These are phyloP conservation scores for Calocybe cyanea DNA, from an alignment of 768 basidiomycete genomes.

Conservation along the genomic window DNA sequence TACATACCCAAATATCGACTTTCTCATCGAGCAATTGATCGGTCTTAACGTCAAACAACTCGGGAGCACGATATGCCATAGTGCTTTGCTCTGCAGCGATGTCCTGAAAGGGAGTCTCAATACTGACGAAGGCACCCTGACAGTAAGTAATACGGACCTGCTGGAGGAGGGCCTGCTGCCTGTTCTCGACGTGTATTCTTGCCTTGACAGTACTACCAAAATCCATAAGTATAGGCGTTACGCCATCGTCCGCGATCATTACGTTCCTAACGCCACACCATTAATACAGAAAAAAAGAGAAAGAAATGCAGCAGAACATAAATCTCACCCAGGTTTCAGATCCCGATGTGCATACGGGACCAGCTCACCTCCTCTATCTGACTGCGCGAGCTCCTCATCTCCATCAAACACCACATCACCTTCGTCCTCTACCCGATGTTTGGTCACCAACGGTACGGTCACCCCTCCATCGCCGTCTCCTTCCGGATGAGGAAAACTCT, in stretches of 20 bases:
- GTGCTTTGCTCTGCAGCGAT: conserved; percentile 97
- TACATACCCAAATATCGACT: conserved; percentile 93
- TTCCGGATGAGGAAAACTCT: conserved; percentile 72
- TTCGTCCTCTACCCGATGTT: conserved; percentile 45
- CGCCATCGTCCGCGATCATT: conserved; percentile 93
- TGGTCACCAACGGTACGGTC: conserved; percentile 60
- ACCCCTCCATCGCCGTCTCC: conserved; percentile 64
- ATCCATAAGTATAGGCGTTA: conserved; percentile 92
- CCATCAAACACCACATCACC: conserved; percentile 74
- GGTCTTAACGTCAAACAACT: conserved; percentile 96
- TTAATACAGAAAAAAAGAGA: not conserved
- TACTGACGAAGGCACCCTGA: not conserved
- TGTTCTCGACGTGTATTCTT: conserved; percentile 72
- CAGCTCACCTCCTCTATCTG: conserved; percentile 44
- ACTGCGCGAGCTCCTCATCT: conserved; percentile 62
- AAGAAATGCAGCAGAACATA: not conserved
- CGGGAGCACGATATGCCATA: conserved; percentile 98
- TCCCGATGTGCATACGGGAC: conserved; percentile 96
- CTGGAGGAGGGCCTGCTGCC: conserved; percentile 84
- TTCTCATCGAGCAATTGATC: conserved; percentile 85
- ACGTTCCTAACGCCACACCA: conserved; percentile 65
- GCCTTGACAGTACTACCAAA: conserved; percentile 92
- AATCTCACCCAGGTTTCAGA: conserved; percentile 89
- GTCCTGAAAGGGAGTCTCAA: conserved; percentile 46
- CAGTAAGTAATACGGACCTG: conserved; percentile 48